Percentiles rank a stretch among this genome's conserved stretches.
phyloP scores from a whole-genome alignment of 1,139 yeast genomes.

The Yamadazyma blattariae region DNA sequence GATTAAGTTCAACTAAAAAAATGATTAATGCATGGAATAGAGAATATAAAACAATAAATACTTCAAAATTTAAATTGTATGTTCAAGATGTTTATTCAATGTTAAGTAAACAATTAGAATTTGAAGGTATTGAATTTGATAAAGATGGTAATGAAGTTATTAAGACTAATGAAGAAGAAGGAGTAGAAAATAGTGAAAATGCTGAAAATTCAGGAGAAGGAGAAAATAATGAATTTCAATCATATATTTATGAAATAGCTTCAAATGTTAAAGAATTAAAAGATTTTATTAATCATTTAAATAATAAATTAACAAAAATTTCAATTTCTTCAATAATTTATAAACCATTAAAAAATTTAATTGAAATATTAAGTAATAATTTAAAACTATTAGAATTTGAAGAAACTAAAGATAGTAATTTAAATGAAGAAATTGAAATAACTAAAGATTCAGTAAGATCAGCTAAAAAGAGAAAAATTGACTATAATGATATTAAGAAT shows the following conservation, averaged over 20 bases:
- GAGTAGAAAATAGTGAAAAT: conserved; percentile 33
- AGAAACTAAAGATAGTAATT: conserved; percentile 2
- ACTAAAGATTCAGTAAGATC: no score
- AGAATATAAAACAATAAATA: conserved; percentile 18
- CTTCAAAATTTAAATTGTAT: conserved; percentile 45
- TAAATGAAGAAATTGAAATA: not conserved
- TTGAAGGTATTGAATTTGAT: conserved; percentile 37
- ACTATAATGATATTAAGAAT: not conserved
- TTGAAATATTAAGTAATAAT: conserved; percentile 22
- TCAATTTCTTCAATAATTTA: conserved; percentile 23
- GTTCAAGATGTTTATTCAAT: conserved; percentile 47
- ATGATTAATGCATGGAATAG: conserved; percentile 26
- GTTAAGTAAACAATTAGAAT: conserved; percentile 25
- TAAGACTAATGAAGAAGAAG: conserved; percentile 16
- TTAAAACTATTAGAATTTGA: conserved; percentile 19
- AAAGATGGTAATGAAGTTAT: conserved; percentile 23
- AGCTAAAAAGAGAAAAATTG: no score
- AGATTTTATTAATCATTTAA: conserved; percentile 28
- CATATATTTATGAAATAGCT: conserved; percentile 47
- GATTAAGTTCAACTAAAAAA: conserved; percentile 31
- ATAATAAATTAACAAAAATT: conserved; percentile 9
- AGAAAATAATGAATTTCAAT: conserved; percentile 9
- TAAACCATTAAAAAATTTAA: conserved; percentile 25
- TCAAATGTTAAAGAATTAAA: conserved; percentile 28
- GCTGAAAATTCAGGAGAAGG: conserved; percentile 24